These are phyloP conservation scores for Amphibolis antarctica DNA, from an alignment of 106 monocot genomes.

Conservation along the genomic window DNA sequence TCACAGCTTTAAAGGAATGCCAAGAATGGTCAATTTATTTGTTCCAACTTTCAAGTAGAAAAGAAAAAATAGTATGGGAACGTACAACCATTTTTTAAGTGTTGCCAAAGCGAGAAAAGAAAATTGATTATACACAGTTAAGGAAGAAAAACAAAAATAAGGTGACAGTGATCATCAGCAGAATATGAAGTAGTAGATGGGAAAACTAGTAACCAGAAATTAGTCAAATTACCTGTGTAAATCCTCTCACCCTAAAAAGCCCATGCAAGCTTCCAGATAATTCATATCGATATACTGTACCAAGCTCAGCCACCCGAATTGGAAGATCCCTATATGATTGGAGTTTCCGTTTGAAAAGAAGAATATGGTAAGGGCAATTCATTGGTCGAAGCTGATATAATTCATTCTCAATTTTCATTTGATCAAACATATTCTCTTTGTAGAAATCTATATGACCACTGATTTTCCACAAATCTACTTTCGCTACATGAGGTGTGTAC, in stretches of 20 bases:
- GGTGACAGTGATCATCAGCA: too few species aligned
- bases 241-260: constrained; percentile 94
- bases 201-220: background rate
- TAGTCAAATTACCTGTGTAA: constrained; percentile 93
- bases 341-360: constrained; percentile 77
- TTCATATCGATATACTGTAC: constrained; percentile 95
- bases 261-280: constrained; percentile 94
- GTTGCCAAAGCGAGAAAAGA: too few species aligned
- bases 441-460: constrained; percentile 91
- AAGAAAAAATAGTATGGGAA: too few species aligned
- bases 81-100: too few species aligned
- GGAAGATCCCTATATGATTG: constrained; percentile 91
- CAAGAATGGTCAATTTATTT: too few species aligned
- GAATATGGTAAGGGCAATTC: constrained; percentile 96
- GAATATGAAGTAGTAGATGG: too few species aligned
- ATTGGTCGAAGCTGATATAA: constrained; percentile 83
- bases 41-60: too few species aligned
- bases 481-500: constrained; percentile 94
- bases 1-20: too few species aligned
- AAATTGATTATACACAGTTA: too few species aligned
- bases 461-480: constrained; percentile 80
- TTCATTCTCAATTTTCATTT: constrained; percentile 87
- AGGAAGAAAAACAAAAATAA: too few species aligned
- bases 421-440: constrained; percentile 89
- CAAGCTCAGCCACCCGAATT: constrained; percentile 84